phyloP scores from a whole-genome alignment of 306 rosid genomes.

The Cucumis melo region DNA sequence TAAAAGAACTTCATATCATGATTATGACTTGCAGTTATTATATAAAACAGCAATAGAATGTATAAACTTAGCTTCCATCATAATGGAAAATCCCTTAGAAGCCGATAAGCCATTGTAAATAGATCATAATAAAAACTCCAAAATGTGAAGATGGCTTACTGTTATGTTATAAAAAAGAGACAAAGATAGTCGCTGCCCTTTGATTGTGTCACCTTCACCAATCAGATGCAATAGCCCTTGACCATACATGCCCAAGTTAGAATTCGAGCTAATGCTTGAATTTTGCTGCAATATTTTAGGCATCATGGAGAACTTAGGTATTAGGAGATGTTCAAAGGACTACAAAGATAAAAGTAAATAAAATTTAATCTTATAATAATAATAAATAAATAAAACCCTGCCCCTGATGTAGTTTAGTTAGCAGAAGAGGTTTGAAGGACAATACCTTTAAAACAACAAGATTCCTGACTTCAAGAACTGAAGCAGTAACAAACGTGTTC shows the following conservation, averaged over 20 bases:
- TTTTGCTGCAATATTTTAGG: constrained; percentile 56
- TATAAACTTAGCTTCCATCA: neutral
- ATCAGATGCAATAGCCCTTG: constrained; percentile 83
- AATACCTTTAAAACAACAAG: constrained; percentile 84
- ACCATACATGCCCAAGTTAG: constrained; percentile 91
- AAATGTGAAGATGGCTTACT: constrained; percentile 35
- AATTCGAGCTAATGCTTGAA: constrained; percentile 72
- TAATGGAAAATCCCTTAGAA: neutral
- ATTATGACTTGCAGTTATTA: constrained; percentile 64
- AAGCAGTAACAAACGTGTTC: constrained; percentile 68
- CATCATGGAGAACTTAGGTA: constrained; percentile 16
- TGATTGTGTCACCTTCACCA: constrained; percentile 86
- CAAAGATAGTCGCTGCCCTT: constrained; percentile 86
- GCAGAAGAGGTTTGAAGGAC: constrained; percentile 12
- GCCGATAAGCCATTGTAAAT: neutral
- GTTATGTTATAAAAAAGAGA: constrained; percentile 98
- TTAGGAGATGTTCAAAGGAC: constrained; percentile 14
- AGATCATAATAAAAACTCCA: neutral
- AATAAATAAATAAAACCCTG: neutral
- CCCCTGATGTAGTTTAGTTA: constrained; percentile 1
- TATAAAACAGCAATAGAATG: constrained; percentile 18
- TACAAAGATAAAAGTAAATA: constrained; percentile 7
- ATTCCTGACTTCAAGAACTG: constrained; percentile 91
- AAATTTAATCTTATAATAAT: no score
- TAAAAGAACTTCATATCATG: neutral